Base-by-base conservation (phyloP, 345 rosid species). In the Mercurialis annua region DNA sequence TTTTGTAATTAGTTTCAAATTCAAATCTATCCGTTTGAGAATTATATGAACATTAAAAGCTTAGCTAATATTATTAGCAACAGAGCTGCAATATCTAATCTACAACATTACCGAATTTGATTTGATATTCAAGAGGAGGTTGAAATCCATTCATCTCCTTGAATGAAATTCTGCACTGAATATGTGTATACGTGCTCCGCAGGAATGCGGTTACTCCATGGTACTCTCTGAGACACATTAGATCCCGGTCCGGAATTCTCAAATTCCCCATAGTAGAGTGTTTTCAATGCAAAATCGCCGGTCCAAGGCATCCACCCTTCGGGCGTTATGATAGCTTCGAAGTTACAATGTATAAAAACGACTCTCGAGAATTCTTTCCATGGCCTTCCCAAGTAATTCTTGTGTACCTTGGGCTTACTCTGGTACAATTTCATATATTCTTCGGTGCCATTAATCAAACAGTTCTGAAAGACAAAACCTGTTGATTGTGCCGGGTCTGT, bases 281-380 rank as follows among this genome's bases (percentile, higher is more conserved):
- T 94, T 48, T 86, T 75, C 69, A 89, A 67, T 0, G 90, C 95
- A 3, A 86, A 84, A 30, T 79, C 98, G 11, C 87, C 95, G 30
- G 58, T 73, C 83, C 90, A 94, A 0, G 92, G 97, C 81, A 89
- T 26, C 97, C 97, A 94, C 10, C 99, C 99, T 5, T 76, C 70
- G 59, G 89, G 82, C 20, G 58, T 49, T 24, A 94, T n/a, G 33
- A 94, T 85, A 65, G 75, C 81, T 71, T 80, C 90, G 62, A 94
- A 30, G 38, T 58, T 67, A 26, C 92, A 90, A 0, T 77, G 68
- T 49, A 91, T 75, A 69, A 83, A 94, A 29, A 87, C 93, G 4
- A 90, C 83, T 75, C 99, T 85, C 0, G 97, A 86, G 73, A 65
- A 94, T 63, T 94, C 97, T 80, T 94, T 94, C 99, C 99, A 94